Evolutionary conservation across 768 basidiomycete species (phyloP).

Genomic region (Thelephora aurantiotincta): DNA sequence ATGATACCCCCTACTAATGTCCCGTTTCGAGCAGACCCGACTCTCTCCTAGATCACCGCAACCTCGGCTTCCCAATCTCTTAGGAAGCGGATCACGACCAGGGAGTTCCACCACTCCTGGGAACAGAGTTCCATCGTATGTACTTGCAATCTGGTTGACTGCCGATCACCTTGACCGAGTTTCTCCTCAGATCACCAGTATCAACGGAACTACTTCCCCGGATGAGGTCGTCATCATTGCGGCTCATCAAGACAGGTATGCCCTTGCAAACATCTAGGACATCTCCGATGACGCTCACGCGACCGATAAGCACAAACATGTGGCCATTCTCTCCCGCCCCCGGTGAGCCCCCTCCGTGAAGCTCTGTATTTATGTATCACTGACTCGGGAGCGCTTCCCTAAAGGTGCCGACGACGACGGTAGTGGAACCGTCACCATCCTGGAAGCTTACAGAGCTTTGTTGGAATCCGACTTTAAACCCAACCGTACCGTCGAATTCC

Average conservation of each 20-base stretch:
- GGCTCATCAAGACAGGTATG: constrained; percentile 75
- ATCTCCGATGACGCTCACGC: constrained; percentile 4
- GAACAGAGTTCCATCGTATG: constrained; percentile 70
- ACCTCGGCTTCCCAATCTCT: constrained; percentile 45
- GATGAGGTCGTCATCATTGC: constrained; percentile 59
- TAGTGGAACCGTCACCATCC: constrained; percentile 61
- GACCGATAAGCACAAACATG: constrained; percentile 40
- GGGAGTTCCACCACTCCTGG: constrained; percentile 73
- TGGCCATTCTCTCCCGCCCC: constrained; percentile 71
- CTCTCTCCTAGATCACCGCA: constrained; percentile 38
- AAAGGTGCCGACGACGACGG: constrained; percentile 54
- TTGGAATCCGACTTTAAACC: constrained; percentile 58
- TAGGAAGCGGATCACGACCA: constrained; percentile 40
- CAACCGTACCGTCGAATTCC: constrained; percentile 56
- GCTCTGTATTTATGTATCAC: constrained; percentile 9
- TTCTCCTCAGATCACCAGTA: constrained; percentile 46
- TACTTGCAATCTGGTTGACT: not conserved
- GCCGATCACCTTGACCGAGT: constrained; percentile 4
- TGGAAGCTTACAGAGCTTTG: constrained; percentile 63
- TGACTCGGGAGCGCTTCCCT: constrained; percentile 15
- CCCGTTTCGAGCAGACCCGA: not conserved
- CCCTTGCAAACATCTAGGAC: constrained; percentile 3
- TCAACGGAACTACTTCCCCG: constrained; percentile 51
- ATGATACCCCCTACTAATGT: constrained; percentile 4
- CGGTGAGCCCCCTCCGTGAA: constrained; percentile 26